Evolutionary conservation across 2,329 filamentous ascomycete species (phyloP).

Genomic region (Apiospora aurea): DNA sequence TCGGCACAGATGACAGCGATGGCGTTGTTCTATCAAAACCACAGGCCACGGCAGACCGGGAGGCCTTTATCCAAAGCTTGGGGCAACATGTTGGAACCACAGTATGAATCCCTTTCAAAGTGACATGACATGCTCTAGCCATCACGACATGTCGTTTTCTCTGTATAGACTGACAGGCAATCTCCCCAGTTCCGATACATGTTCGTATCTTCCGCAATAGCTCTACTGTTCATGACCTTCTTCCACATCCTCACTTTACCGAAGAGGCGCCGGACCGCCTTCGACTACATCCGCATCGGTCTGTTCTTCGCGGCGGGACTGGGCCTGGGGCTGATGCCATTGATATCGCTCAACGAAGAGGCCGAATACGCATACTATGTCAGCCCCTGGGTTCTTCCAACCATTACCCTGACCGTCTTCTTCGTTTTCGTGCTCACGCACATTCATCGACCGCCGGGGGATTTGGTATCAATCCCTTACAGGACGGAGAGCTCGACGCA

Average conservation of each 20-base stretch:
- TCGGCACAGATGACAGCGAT: constrained; percentile 28
- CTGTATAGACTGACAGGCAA: neutral
- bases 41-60: too few species aligned
- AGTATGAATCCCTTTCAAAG: neutral
- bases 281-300: constrained; percentile 34
- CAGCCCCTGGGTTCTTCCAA: constrained; percentile 38
- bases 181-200: constrained; percentile 20
- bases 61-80: too few species aligned
- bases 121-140: neutral
- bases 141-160: neutral
- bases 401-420: constrained; percentile 36
- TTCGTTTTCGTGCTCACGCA: constrained; percentile 34
- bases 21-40: constrained; percentile 29
- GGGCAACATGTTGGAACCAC: constrained; percentile 21
- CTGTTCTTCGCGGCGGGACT: constrained; percentile 32
- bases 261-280: constrained; percentile 33
- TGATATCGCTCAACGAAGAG: constrained; percentile 25
- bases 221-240: constrained; percentile 36
- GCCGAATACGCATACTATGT: constrained; percentile 26
- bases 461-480: too few species aligned
- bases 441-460: constrained; percentile 22
- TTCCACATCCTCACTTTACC: constrained; percentile 32
- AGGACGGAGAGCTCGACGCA: too few species aligned
- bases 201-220: constrained; percentile 31
- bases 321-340: constrained; percentile 27